A percentile compares a stretch with the other conserved stretches of the same genome.
Conservation (phyloP, 768 basidiomycete species). For the Boletus coccyginus region DNA sequence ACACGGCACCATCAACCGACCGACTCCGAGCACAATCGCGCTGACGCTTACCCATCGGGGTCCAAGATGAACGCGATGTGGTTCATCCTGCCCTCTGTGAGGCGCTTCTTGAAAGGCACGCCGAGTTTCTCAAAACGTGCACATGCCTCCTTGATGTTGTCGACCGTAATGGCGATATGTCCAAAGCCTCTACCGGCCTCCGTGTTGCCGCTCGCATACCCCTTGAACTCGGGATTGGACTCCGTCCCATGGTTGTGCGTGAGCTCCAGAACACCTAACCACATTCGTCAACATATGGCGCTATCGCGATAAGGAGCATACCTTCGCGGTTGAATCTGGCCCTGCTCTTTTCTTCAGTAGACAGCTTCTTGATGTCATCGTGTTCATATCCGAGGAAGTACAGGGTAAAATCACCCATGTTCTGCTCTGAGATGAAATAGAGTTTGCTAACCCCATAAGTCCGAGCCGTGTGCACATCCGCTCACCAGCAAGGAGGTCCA, state of each 20-base stretch:
- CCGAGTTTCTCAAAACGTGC: slow-evolving; percentile 76
- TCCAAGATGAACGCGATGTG: slow-evolving; percentile 83
- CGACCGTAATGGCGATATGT: slow-evolving; percentile 85
- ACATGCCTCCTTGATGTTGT: slow-evolving; percentile 80
- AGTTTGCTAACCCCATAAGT: neutral
- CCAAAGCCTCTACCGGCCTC: slow-evolving; percentile 81
- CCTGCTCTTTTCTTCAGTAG: slow-evolving; percentile 51
- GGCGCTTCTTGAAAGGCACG: slow-evolving; percentile 85
- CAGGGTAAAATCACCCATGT: slow-evolving; percentile 64
- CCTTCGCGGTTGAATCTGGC: slow-evolving; percentile 66
- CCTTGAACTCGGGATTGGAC: slow-evolving; percentile 68
- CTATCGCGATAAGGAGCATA: slow-evolving; percentile 14
- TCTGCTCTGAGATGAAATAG: slow-evolving; percentile 40
- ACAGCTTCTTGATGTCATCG: slow-evolving; percentile 43
- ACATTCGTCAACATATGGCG: neutral
- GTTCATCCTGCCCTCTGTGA: slow-evolving; percentile 83
- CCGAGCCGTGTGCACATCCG: neutral
- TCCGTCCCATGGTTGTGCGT: slow-evolving; percentile 93
- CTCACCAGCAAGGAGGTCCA: slow-evolving; percentile 67
- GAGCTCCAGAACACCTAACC: slow-evolving; percentile 74
- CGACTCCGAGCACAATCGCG: neutral
- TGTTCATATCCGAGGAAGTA: slow-evolving; percentile 86
- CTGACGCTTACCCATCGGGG: slow-evolving; percentile 65
- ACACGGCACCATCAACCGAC: neutral
- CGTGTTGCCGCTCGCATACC: slow-evolving; percentile 83